A percentile compares a stretch with the other conserved stretches of the same genome.
Conservation (phyloP, 768 basidiomycete genomes). For the Termitomyces sp. region DNA sequence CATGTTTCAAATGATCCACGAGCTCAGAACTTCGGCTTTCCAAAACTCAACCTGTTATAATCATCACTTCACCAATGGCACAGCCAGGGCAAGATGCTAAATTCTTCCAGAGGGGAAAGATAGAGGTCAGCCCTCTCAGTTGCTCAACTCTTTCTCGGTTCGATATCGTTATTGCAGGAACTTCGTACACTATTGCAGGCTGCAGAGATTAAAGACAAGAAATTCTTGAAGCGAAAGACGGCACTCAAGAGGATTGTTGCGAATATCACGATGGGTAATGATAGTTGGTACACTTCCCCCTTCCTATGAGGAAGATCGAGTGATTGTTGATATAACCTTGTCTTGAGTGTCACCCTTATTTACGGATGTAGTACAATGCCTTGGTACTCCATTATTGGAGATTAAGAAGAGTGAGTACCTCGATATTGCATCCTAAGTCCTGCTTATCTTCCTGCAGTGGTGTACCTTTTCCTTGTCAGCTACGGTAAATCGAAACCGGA, state of each 20-base stretch:
- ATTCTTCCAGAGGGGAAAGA: conserved; percentile 89
- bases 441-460: conserved; percentile 52
- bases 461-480: conserved; percentile 95
- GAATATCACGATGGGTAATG: conserved; percentile 99
- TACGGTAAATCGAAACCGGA: conserved; percentile 94
- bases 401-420: conserved; percentile 93
- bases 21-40: not conserved
- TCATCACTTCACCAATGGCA: conserved; percentile 23
- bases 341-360: conserved; percentile 85
- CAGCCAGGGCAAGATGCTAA: conserved; percentile 84
- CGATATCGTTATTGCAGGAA: conserved; percentile 43
- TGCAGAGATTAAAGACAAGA: conserved; percentile 95
- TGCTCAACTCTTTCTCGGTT: not conserved
- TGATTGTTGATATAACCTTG: conserved; percentile 13
- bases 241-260: conserved; percentile 97
- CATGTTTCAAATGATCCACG: not conserved
- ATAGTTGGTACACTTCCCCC: conserved; percentile 63
- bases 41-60: not conserved
- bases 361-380: conserved; percentile 91
- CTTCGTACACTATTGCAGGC: conserved; percentile 88
- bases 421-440: not conserved
- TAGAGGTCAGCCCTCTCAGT: conserved; percentile 52
- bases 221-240: conserved; percentile 87
- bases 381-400: conserved; percentile 92
- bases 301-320: conserved; percentile 13